A percentile compares a stretch with the other conserved stretches of the same genome.
phyloP scores from a whole-genome alignment of 2,329 filamentous ascomycete species.

The Arthroderma uncinatum region DNA sequence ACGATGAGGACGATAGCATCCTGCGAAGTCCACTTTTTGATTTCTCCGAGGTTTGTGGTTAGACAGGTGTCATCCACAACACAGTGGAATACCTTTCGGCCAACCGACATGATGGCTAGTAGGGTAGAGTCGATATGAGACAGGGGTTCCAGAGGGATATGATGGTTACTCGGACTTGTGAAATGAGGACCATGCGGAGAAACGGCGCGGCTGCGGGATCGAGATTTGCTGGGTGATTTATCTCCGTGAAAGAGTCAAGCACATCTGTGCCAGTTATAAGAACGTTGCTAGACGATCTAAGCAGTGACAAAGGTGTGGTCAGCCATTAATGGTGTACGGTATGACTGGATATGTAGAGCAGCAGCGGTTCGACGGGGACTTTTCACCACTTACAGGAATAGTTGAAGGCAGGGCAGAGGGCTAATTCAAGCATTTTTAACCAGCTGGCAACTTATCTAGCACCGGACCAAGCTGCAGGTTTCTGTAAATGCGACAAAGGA shows the following conservation, averaged over 20 bases:
- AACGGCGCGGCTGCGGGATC: background rate
- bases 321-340: background rate
- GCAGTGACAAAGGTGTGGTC: background rate
- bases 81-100: constrained; percentile 40
- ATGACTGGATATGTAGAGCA: background rate
- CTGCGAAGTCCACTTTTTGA: constrained; percentile 42
- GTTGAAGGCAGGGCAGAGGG: constrained; percentile 17
- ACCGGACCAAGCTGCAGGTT: constrained; percentile 6
- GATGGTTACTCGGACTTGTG: background rate
- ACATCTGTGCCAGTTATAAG: constrained; percentile 6
- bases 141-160: background rate
- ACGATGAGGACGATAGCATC: constrained; percentile 41
- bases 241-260: background rate
- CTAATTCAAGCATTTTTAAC: constrained; percentile 26
- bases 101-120: constrained; percentile 27
- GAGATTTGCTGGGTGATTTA: constrained; percentile 1
- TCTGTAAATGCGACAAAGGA: background rate
- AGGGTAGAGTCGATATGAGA: background rate
- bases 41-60: constrained; percentile 42
- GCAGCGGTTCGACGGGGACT: background rate
- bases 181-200: constrained; percentile 5
- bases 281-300: constrained; percentile 2
- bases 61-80: constrained; percentile 44
- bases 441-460: constrained; percentile 13
- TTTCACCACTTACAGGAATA: constrained; percentile 22